These are phyloP conservation scores for Platanthera zijinensis DNA, from an alignment of 106 monocot species.

Conservation along the genomic window DNA sequence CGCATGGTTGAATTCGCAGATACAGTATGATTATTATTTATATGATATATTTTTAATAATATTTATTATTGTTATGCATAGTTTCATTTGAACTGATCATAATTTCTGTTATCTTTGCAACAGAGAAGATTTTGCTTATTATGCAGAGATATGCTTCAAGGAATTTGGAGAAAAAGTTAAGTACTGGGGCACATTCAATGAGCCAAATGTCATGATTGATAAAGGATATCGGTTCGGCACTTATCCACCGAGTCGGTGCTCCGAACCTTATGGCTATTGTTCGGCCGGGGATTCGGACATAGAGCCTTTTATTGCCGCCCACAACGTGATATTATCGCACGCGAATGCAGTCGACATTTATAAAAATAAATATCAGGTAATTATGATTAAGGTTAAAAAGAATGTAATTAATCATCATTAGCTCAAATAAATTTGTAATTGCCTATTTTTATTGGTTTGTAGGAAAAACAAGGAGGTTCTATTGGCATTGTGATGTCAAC, in stretches of 20 bases:
- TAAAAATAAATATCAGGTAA: conserved; percentile 8
- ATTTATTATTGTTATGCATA: neutral
- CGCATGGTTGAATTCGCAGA: conserved; percentile 40
- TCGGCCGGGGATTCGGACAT: conserved; percentile 4
- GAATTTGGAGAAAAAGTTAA: conserved; percentile 50
- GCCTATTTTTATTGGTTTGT: neutral
- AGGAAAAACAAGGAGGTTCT: conserved; percentile 40
- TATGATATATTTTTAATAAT: neutral
- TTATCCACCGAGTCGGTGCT: conserved; percentile 37
- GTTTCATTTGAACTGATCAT: neutral
- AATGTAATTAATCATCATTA: neutral
- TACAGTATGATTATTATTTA: conserved; percentile 29
- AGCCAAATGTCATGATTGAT: conserved; percentile 29
- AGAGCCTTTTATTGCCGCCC: conserved; percentile 15
- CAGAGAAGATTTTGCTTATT: conserved; percentile 53
- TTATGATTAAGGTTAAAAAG: neutral
- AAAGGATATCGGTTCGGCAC: conserved; percentile 19
- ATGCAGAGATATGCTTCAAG: conserved; percentile 45
- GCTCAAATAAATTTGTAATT: no score
- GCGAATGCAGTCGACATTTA: conserved; percentile 7
- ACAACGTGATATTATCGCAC: conserved; percentile 17
- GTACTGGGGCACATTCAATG: conserved; percentile 60
- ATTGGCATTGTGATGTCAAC: conserved; percentile 36
- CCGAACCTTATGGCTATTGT: conserved; percentile 15
- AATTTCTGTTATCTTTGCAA: neutral